Evolutionary conservation across 495 filamentous ascomycete genomes (phyloP), one percentile per base, ranked within the genome.

Genomic region (Pyronema domesticum): DNA sequence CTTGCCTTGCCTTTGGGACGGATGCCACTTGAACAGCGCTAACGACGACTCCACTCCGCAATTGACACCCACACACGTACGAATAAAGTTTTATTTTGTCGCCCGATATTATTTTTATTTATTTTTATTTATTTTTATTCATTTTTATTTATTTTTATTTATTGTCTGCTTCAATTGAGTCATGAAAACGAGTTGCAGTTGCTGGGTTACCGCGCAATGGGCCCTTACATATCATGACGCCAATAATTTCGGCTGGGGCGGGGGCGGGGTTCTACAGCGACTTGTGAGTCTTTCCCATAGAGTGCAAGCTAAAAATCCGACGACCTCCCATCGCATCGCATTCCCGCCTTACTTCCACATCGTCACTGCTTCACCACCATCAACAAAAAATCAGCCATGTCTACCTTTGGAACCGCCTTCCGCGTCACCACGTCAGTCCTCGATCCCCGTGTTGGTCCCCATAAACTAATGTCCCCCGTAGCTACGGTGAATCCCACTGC

Each of bases 401-500:
- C 89, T 59, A 93, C 89, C 50, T 95, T 94, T 69, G 91, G 91
- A 57, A 72, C 84, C 17, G 75, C 80, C 67, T 95, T 88, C 70
- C 73, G 78, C 48, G 84, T 91, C 63, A 87, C 84, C 60, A 93
- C 86, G 84, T 91, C 75, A 63, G 80, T 74, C 45, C 51, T 54
- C 37, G 33, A 19, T 30, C 40, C 53, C 52, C 30, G 43, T 55
- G 36, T 42, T 35, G 14, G 11, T 23, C 8, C 34, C 13, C 34
- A 13, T 0, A 19, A 42, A 51, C 33, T 44, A 23, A 55, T 57
- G 56, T 43, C 56, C 50, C 53, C 1, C 51, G 40, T 54, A 89
- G 85, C 66, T 87, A 88, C 71, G 86, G 86, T 66, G 86, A 94
- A 72, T 89, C 83, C 42, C 86, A 94, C 69, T 89, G 86, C 71